These are phyloP conservation scores for Microbotryum violaceum DNA, from an alignment of 1,284 basidiomycete species.

Conservation along the genomic window DNA sequence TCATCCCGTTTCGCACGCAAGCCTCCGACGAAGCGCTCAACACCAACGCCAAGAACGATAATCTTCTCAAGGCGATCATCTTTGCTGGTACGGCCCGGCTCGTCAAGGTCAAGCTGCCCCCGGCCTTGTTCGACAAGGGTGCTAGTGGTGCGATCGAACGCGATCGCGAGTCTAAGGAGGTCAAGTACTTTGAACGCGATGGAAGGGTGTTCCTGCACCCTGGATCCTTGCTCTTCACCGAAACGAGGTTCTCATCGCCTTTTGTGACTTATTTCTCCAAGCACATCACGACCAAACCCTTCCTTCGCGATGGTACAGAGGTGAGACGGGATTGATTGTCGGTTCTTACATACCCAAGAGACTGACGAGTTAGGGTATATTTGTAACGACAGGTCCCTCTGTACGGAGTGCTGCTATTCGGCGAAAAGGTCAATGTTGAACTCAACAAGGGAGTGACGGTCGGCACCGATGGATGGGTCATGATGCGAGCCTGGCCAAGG, in stretches of 20 bases:
- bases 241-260: constrained; percentile 60
- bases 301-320: constrained; percentile 80
- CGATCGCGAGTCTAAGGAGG: constrained; percentile 72
- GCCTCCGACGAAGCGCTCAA: constrained; percentile 16
- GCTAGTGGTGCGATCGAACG: constrained; percentile 70
- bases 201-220: constrained; percentile 74
- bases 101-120: constrained; percentile 60
- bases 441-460: constrained; percentile 62
- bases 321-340: constrained; percentile 43
- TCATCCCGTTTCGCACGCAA: constrained; percentile 40
- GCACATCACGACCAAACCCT: constrained; percentile 75
- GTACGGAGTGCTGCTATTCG: constrained; percentile 75
- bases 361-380: too few species aligned
- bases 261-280: constrained; percentile 79
- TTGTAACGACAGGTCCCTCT: constrained; percentile 57
- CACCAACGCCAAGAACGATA: constrained; percentile 49
- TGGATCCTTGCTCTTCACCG: constrained; percentile 69
- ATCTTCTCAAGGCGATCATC: constrained; percentile 70
- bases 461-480: constrained; percentile 49
- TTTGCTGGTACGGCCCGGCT: constrained; percentile 53
- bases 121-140: constrained; percentile 70
- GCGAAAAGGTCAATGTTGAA: constrained; percentile 68
- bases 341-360: background rate
- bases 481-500: constrained; percentile 71
- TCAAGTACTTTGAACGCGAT: constrained; percentile 62